Base-by-base conservation (phyloP, 192 early-diverging fungal genomes). In the Polychytrium aggregatum region DNA sequence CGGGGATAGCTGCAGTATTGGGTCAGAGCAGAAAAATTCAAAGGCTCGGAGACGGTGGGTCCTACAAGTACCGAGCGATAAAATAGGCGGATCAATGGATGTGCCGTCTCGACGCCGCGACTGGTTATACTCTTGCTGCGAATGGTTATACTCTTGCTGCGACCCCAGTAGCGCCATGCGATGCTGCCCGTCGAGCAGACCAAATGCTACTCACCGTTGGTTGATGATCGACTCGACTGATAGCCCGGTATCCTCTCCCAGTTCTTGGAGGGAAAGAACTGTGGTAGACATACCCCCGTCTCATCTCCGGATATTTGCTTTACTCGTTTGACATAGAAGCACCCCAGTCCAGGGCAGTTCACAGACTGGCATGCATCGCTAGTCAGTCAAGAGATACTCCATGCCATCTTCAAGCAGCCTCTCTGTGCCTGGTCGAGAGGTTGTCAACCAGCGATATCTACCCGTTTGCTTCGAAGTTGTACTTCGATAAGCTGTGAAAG, bases 241-340 rank as follows among this genome's bases (percentile, higher is more conserved):
- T 57, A 72, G 5, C 70, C 70, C 0, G 61, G 65, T 10, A 72
- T 47, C 44, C 65, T 68, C 4, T 55, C 65, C 70, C 70, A 72
- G 7, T 41, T 39, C 29, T 57, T 62, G 14, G 65, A 51, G 7
- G 70, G 62, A 22, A 60, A 24, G 46, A 72, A 72, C 22, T 34
- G 28, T 5, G 59, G 52, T 2, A 41, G 39, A 22, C 7, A 62
- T 14, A 45, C 53, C 7, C 44, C 52, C 9, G 28, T 25, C 5
- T 34, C 37, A 25, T 64, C 62, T 10, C 49, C 48, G 2, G 57
- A 45, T 16, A 30, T 55, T 33, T 20, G 21, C 40, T 56, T 63
- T 6, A 37, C 18, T 35, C 57, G 57, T 42, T 53, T 39, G 37
- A 61, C 44, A 37, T 62, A 50, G 50, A 72, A 72, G 1, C 53